Conservation (phyloP, 208 protist genomes). For the Strigomonas culicis region DNA sequence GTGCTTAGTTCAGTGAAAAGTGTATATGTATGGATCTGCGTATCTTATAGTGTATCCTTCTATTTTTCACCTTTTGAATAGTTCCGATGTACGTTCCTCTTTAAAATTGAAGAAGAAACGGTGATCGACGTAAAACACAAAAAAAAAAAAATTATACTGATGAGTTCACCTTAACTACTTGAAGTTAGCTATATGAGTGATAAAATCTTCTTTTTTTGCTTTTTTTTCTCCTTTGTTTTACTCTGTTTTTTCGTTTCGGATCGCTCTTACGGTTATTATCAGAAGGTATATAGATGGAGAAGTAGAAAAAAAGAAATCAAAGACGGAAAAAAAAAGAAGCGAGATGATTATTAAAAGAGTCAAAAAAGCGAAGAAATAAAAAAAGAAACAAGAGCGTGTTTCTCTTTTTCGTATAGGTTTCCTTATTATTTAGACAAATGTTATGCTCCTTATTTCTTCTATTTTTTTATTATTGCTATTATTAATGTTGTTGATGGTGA, state of each 20-base stretch:
- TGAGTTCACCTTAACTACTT: neutral
- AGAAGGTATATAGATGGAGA: constrained; percentile 9
- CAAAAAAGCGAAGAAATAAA: constrained; percentile 3
- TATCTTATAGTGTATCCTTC: too few relatives aligned
- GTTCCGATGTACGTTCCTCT: too few relatives aligned
- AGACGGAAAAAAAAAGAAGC: constrained; percentile 10
- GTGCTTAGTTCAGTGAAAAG: neutral
- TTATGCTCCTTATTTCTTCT: constrained; percentile 9
- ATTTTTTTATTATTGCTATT: neutral
- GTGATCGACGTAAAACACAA: constrained; percentile 3
- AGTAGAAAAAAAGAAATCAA: constrained; percentile 17
- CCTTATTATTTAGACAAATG: constrained; percentile 2
- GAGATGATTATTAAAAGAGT: constrained; percentile 8
- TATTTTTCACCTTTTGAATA: too few relatives aligned
- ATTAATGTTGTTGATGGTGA: neutral
- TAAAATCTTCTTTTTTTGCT: constrained; percentile 5
- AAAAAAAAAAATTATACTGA: constrained; percentile 9
- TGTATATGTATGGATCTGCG: neutral
- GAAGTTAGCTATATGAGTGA: neutral
- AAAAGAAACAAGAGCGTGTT: constrained; percentile 3
- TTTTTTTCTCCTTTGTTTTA: constrained; percentile 1
- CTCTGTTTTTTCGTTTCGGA: neutral
- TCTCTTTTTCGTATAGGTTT: neutral
- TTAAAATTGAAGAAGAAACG: neutral
- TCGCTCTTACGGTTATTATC: constrained; percentile 4